Evolutionary conservation across 805 yeast species (phyloP).

Genomic region (Grigorovia jiainica): DNA sequence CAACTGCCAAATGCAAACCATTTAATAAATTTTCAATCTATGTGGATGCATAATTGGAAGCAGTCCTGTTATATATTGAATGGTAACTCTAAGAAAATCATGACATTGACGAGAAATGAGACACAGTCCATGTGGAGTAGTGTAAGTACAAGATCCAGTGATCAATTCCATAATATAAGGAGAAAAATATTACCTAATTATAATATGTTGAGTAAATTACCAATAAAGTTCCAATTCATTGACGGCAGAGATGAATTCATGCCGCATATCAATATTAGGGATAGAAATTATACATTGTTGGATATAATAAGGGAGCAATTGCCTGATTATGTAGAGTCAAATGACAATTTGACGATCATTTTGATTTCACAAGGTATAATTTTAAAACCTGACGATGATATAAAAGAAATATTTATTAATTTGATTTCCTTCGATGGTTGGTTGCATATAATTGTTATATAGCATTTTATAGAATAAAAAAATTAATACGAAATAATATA

Average conservation of each 20-base stretch:
- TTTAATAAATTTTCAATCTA: too few relatives aligned
- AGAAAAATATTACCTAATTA: slow-evolving; percentile 11
- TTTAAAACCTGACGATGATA: slow-evolving; percentile 36
- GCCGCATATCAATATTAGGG: background rate
- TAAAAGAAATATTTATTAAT: slow-evolving; percentile 37
- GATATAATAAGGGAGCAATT: slow-evolving; percentile 31
- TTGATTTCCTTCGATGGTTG: slow-evolving; percentile 55
- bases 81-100: slow-evolving; percentile 72
- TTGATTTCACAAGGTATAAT: slow-evolving; percentile 50
- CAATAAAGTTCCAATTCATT: slow-evolving; percentile 8
- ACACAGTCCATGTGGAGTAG: slow-evolving; percentile 51
- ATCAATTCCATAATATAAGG: slow-evolving; percentile 15
- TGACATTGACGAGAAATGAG: slow-evolving; percentile 60
- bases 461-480: background rate
- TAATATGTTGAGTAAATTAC: slow-evolving; percentile 10
- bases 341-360: slow-evolving; percentile 26
- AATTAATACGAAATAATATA: slow-evolving; percentile 1
- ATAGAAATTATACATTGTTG: slow-evolving; percentile 12
- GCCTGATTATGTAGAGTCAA: slow-evolving; percentile 37
- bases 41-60: slow-evolving; percentile 72
- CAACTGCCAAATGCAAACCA: too few relatives aligned
- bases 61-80: slow-evolving; percentile 69
- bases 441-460: slow-evolving; percentile 33
- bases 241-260: slow-evolving; percentile 19
- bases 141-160: slow-evolving; percentile 26